Base-by-base conservation (phyloP, 768 basidiomycete genomes). In the Goffeauzyma gilvescens region DNA sequence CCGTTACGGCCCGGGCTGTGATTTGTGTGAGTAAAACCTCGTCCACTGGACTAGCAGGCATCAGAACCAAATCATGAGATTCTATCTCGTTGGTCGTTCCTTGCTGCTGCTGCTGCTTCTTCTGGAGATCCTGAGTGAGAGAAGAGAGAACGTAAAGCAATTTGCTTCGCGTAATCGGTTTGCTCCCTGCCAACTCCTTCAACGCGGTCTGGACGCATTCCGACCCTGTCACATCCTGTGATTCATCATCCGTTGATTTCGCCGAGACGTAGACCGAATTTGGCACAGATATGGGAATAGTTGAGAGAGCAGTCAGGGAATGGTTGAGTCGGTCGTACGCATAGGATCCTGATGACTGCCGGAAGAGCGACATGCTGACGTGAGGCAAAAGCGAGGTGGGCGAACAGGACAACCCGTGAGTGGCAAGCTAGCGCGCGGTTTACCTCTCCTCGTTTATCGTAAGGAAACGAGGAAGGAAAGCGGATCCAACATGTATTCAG, bases 1-100 rank as follows among this genome's bases (percentile, higher is more conserved):
- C 53, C 10, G 58, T 59, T 26, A 59, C 55, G 26, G 56, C 57
- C 32, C 61, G 24, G 17, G 53, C 52, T 15, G 60, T 39, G 20
- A 60, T 53, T 41, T 63, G 57, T 4, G 41, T 46, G 41, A 60
- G 54, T 15, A 57, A 38, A 13, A 54, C 42, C 22, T 42, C 35
- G 37, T 60, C 58, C 14, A 55, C 33, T 23, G 51, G 48, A 44
- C 35, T 47, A 2, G 26, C 42, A 20, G 23, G 40, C 41, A 21
- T 49, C 33, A 32, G 14, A 18, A n/a, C 22, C 22, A 26, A 21
- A 22, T 3, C 38, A 27, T 5, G 37, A 8, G 3, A 24, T 18
- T 5, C 13, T 9, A 14, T 38, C n/a, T 12, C 3, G 4, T 35
- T 37, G 33, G 34, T 6, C 15, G 37, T 27, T 13, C 8, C 34